A percentile compares a stretch with the other conserved stretches of the same genome.
Evolutionary conservation across 2,329 filamentous ascomycete genomes (phyloP).

Genomic region (Colletotrichum ledebouriae): DNA sequence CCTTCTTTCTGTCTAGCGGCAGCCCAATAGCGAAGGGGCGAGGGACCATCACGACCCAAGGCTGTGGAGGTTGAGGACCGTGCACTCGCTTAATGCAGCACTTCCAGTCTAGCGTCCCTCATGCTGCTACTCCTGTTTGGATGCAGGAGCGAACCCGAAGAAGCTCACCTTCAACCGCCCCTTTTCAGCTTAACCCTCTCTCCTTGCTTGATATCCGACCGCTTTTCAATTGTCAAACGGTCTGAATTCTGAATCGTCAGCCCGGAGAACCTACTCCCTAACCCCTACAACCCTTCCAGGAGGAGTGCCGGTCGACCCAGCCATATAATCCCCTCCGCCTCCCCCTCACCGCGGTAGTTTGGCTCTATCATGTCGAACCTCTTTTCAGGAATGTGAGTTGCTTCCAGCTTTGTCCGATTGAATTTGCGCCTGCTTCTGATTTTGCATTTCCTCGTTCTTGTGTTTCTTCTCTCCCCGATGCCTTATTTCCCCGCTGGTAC

Average conservation of each 20-base stretch:
- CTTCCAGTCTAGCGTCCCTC: conserved; percentile 40
- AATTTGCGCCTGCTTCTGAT: conserved; percentile 4
- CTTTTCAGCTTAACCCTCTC: conserved; percentile 41
- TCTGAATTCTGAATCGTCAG: conserved; percentile 33
- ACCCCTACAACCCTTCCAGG: conserved; percentile 34
- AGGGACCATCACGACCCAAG: conserved; percentile 31
- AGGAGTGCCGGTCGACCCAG: conserved; percentile 31
- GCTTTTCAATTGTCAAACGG: conserved; percentile 39
- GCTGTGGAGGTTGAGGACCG: conserved; percentile 36
- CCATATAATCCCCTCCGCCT: conserved; percentile 43
- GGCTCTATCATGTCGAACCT: conserved; percentile 67
- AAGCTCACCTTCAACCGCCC: conserved; percentile 44
- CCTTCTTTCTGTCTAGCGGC: conserved; percentile 24
- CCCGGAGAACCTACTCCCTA: conserved; percentile 33
- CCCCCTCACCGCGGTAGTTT: conserved; percentile 40
- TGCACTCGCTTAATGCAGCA: conserved; percentile 41
- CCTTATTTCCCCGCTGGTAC: not conserved
- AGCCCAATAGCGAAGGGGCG: conserved; percentile 35
- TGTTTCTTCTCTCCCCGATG: not conserved
- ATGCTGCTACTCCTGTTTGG: conserved; percentile 42
- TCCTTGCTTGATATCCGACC: conserved; percentile 41
- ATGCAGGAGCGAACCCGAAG: conserved; percentile 42
- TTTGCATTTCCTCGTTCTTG: conserved; percentile 22
- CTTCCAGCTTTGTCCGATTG: conserved; percentile 39
- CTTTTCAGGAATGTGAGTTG: conserved; percentile 73